Conservation (phyloP, 2,329 filamentous ascomycete species). For the Zasmidium citrigriseum region DNA sequence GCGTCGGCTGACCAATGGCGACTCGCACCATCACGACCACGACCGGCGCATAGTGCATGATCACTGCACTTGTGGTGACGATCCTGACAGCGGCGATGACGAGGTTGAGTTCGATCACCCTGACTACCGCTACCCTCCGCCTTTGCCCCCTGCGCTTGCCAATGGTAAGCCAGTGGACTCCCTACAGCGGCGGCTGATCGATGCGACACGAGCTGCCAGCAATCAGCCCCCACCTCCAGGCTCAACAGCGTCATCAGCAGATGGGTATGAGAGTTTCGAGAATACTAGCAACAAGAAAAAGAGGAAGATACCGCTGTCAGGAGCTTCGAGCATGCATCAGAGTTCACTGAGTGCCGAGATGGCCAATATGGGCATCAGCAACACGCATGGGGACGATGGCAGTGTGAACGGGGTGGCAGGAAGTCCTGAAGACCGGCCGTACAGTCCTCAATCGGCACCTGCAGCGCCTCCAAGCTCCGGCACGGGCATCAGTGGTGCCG, state of each 20-base stretch:
- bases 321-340: conserved; percentile 64
- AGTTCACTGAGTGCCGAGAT: conserved; percentile 63
- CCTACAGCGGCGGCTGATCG: conserved; percentile 37
- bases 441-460: conserved; percentile 55
- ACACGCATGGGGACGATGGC: conserved; percentile 45
- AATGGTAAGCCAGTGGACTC: conserved; percentile 32
- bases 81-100: conserved; percentile 65
- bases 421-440: conserved; percentile 45
- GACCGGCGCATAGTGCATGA: conserved; percentile 34
- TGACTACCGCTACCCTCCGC: conserved; percentile 42
- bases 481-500: conserved; percentile 79
- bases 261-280: conserved; percentile 96
- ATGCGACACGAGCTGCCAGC: conserved; percentile 35
- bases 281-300: conserved; percentile 99
- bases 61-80: conserved; percentile 50
- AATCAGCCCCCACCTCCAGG: conserved; percentile 42
- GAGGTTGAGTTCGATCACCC: conserved; percentile 45
- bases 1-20: conserved; percentile 28
- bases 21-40: conserved; percentile 19
- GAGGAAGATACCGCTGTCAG: conserved; percentile 90
- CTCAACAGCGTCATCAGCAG: conserved; percentile 68
- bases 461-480: conserved; percentile 43
- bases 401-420: conserved; percentile 43
- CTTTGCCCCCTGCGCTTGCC: conserved; percentile 33
- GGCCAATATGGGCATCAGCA: conserved; percentile 61